Evolutionary conservation across 2,329 filamentous ascomycete genomes (phyloP).

Genomic region (Talaromyces marneffei): DNA sequence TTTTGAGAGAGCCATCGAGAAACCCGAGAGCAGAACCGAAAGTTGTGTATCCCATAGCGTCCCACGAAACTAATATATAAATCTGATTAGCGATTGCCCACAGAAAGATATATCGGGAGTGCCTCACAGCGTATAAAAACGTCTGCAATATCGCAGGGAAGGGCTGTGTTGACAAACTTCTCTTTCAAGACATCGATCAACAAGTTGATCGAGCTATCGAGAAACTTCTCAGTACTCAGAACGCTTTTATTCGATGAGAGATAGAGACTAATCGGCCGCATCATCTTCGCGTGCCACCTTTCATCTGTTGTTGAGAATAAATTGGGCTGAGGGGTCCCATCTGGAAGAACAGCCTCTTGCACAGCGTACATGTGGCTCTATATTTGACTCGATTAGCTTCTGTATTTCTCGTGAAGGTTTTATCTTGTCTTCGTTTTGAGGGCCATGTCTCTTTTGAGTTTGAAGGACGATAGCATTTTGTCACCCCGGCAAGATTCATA

Average conservation of each 20-base stretch:
- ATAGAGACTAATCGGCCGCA: not conserved
- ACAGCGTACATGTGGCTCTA: constrained; percentile 8
- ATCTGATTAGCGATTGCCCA: not conserved
- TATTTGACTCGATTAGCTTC: not conserved
- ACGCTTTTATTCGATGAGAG: constrained; percentile 6
- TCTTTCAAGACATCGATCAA: not conserved
- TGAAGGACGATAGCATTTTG: not conserved
- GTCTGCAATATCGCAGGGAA: constrained; percentile 5
- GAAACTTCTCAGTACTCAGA: not conserved
- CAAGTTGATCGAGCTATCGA: constrained; percentile 1
- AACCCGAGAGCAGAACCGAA: constrained; percentile 9
- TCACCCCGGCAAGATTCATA: not conserved
- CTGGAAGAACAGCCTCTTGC: constrained; percentile 5
- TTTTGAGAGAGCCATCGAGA: not conserved
- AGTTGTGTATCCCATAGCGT: constrained; percentile 8
- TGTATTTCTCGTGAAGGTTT: not conserved
- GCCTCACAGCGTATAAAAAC: constrained; percentile 1
- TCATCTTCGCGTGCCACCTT: constrained; percentile 1
- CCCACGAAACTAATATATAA: not conserved
- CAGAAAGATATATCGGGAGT: not conserved
- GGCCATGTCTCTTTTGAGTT: not conserved
- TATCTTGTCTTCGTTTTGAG: too few relatives aligned
- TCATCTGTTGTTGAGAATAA: constrained; percentile 8
- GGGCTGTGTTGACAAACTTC: not conserved
- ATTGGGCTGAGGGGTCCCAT: constrained; percentile 9